Percentiles rank a stretch among this genome's conserved stretches.
These are phyloP conservation scores for Pneumocystis sp. DNA, from an alignment of 1,139 yeast genomes.

Conservation along the genomic window DNA sequence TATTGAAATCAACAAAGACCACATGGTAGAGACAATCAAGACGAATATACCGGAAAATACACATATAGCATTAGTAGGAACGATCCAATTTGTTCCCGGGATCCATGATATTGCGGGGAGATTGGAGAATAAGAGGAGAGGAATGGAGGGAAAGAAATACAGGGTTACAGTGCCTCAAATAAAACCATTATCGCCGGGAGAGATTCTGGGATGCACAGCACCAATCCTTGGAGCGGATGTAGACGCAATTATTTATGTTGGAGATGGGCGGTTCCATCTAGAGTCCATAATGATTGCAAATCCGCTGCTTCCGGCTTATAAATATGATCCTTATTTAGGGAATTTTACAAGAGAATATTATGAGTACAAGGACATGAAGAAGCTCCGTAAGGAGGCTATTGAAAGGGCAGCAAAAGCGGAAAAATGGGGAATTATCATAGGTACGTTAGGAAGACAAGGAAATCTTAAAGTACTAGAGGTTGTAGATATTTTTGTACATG, in stretches of 20 bases:
- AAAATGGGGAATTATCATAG: slow-evolving; percentile 71
- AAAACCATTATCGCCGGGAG: slow-evolving; percentile 87
- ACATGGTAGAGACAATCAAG: slow-evolving; percentile 59
- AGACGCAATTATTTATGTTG: slow-evolving; percentile 76
- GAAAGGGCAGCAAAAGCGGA: slow-evolving; percentile 33
- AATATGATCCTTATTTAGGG: slow-evolving; percentile 88
- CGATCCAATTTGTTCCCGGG: slow-evolving; percentile 92
- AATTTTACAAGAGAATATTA: slow-evolving; percentile 80
- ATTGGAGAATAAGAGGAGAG: slow-evolving; percentile 18
- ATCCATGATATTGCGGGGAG: slow-evolving; percentile 62
- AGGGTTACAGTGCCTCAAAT: slow-evolving; percentile 71
- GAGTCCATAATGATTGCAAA: slow-evolving; percentile 97
- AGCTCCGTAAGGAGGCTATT: slow-evolving; percentile 63
- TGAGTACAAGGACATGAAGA: slow-evolving; percentile 68
- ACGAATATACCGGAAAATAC: slow-evolving; percentile 52
- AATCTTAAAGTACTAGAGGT: slow-evolving; percentile 45
- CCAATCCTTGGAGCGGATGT: slow-evolving; percentile 51
- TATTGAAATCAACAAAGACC: slow-evolving; percentile 71
- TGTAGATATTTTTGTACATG: not conserved
- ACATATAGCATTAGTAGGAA: slow-evolving; percentile 68
- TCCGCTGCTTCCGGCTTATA: slow-evolving; percentile 78
- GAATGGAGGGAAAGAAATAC: slow-evolving; percentile 18
- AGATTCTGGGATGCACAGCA: slow-evolving; percentile 90
- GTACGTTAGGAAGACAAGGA: slow-evolving; percentile 97
- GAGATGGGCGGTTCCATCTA: slow-evolving; percentile 92